phyloP scores from a whole-genome alignment of 2,329 filamentous ascomycete genomes.

The Colletotrichum tropicicola region DNA sequence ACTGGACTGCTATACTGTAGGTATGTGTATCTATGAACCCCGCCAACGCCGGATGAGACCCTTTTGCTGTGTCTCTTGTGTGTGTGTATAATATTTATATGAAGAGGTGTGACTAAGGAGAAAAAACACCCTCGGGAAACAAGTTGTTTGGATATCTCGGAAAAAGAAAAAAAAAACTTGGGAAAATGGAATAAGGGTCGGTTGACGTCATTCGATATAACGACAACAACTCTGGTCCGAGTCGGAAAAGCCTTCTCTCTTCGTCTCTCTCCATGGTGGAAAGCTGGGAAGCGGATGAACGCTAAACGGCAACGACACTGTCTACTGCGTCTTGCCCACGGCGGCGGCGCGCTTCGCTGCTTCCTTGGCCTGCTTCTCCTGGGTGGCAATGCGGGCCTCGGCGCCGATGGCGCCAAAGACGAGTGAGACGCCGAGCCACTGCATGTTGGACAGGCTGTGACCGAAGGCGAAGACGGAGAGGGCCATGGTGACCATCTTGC shows the following conservation, averaged over 20 bases:
- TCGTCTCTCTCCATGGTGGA: too few species aligned
- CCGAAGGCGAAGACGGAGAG: constrained; percentile 95
- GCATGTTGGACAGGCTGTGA: constrained; percentile 84
- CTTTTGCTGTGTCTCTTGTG: background rate
- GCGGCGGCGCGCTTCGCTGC: constrained; percentile 58
- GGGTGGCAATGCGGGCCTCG: constrained; percentile 82
- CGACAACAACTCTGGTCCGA: too few species aligned
- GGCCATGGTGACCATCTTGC: constrained; percentile 99
- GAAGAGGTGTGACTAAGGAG: background rate
- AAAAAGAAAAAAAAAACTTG: background rate
- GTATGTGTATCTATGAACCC: background rate
- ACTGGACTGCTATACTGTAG: too few species aligned
- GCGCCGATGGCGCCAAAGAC: constrained; percentile 97
- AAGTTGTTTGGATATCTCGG: constrained; percentile 9
- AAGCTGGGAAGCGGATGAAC: too few species aligned
- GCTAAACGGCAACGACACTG: background rate
- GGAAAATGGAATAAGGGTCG: constrained; percentile 6
- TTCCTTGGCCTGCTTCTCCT: constrained; percentile 86
- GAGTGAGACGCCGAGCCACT: constrained; percentile 90
- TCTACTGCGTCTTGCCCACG: constrained; percentile 42
- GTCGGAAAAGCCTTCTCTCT: too few species aligned
- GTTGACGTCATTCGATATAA: too few species aligned
- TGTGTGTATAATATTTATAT: background rate
- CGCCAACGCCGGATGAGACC: background rate
- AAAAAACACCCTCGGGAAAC: background rate